These are phyloP conservation scores for Hypoxylon fuscum DNA, from an alignment of 495 filamentous ascomycete species.

Conservation along the genomic window DNA sequence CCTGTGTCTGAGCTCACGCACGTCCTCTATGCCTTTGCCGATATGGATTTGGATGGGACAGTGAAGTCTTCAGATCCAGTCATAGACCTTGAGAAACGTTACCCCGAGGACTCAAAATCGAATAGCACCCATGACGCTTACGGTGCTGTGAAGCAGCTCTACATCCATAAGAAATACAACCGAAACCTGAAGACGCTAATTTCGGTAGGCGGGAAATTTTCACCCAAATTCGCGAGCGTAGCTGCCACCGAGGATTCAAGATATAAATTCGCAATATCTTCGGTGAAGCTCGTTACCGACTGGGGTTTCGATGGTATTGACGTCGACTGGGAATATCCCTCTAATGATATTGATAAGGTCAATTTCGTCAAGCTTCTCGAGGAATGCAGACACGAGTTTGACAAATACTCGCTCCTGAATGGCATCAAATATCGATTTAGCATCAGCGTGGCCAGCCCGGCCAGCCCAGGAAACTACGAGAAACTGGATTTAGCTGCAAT, in stretches of 20 bases:
- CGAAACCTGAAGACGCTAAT: slow-evolving; percentile 83
- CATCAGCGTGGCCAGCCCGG: slow-evolving; percentile 75
- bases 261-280: slow-evolving; percentile 68
- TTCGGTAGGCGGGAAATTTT: slow-evolving; percentile 91
- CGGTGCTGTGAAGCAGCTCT: slow-evolving; percentile 86
- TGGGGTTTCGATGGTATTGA: slow-evolving; percentile 67
- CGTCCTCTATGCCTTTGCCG: slow-evolving; percentile 78
- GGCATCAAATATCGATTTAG: slow-evolving; percentile 67
- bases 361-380: slow-evolving; percentile 76
- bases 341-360: slow-evolving; percentile 65
- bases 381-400: slow-evolving; percentile 70
- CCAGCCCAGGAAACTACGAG: slow-evolving; percentile 71
- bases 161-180: slow-evolving; percentile 81
- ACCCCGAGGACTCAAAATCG: slow-evolving; percentile 46
- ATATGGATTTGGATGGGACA: slow-evolving; percentile 43
- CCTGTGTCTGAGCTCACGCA: slow-evolving; percentile 90
- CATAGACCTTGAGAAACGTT: slow-evolving; percentile 32
- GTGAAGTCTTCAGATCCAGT: slow-evolving; percentile 37
- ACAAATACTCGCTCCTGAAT: slow-evolving; percentile 65
- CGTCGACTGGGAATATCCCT: slow-evolving; percentile 72
- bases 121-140: slow-evolving; percentile 69
- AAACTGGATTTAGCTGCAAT: slow-evolving; percentile 73
- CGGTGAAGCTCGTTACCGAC: slow-evolving; percentile 73
- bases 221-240: slow-evolving; percentile 76
- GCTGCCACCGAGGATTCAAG: slow-evolving; percentile 65